Evolutionary conservation across 2,329 filamentous ascomycete species (phyloP).

Genomic region (Hymenoscyphus fraxineus): DNA sequence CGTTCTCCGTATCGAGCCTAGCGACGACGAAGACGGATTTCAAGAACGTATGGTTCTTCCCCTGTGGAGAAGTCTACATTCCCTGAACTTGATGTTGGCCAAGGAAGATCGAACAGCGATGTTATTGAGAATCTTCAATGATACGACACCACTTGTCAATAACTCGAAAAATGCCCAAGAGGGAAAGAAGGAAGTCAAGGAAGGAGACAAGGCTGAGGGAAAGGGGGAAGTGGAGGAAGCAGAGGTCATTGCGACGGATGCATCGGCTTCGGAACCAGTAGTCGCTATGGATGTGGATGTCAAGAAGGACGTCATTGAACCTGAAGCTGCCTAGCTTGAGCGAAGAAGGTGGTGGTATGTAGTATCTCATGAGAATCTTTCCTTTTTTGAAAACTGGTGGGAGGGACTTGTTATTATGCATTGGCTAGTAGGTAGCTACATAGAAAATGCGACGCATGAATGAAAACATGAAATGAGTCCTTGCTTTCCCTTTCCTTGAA

Average conservation of each 20-base stretch:
- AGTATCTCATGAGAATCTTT: not conserved
- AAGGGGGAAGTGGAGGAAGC: not conserved
- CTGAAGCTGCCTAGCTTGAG: not conserved
- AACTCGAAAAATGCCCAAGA: slow-evolving; percentile 35
- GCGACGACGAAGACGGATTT: slow-evolving; percentile 58
- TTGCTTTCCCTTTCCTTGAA: not conserved
- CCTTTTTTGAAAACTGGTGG: not conserved
- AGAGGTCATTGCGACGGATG: not conserved
- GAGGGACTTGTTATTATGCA: not conserved
- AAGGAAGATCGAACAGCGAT: slow-evolving; percentile 95
- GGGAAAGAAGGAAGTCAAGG: slow-evolving; percentile 19
- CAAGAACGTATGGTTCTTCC: slow-evolving; percentile 82
- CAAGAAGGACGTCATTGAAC: not conserved
- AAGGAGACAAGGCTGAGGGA: slow-evolving; percentile 17
- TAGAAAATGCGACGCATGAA: not conserved
- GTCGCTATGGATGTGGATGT: not conserved
- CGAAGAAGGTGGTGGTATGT: not conserved
- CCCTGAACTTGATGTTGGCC: slow-evolving; percentile 93
- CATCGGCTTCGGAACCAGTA: not conserved
- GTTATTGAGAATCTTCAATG: slow-evolving; percentile 86
- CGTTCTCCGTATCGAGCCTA: slow-evolving; percentile 78
- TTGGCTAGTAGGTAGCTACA: not conserved
- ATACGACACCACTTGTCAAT: slow-evolving; percentile 75
- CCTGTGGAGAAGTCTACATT: slow-evolving; percentile 88
- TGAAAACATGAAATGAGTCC: not conserved